These are phyloP conservation scores for Eucalyptus cloeziana DNA, from an alignment of 345 rosid genomes.

Conservation along the genomic window DNA sequence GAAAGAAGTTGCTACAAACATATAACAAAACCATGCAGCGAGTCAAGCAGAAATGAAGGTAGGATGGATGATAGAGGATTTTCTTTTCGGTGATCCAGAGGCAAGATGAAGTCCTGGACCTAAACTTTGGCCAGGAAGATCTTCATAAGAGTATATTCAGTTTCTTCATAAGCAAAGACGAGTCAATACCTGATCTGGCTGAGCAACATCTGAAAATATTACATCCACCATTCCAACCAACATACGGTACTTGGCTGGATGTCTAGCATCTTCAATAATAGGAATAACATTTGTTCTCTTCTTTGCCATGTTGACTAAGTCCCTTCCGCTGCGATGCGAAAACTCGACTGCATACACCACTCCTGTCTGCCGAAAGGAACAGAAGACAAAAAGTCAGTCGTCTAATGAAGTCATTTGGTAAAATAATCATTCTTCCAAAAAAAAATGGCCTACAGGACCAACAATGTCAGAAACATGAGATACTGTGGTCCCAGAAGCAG, in stretches of 20 bases:
- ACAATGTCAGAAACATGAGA: conserved; percentile 95
- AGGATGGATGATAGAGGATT: background rate
- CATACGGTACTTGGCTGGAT: conserved; percentile 92
- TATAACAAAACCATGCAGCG: background rate
- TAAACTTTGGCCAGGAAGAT: background rate
- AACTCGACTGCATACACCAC: conserved; percentile 89
- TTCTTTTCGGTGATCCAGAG: background rate
- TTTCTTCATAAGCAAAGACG: background rate
- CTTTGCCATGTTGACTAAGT: conserved; percentile 97
- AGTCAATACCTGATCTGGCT: conserved; percentile 85
- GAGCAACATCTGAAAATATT: conserved; percentile 97
- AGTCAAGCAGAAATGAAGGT: background rate
- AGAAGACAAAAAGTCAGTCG: background rate
- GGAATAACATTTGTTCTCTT: conserved; percentile 91
- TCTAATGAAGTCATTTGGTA: background rate
- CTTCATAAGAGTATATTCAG: background rate
- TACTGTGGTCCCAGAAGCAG: conserved; percentile 97
- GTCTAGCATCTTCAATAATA: conserved; percentile 95
- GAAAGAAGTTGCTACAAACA: background rate
- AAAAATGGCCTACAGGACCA: conserved; percentile 61
- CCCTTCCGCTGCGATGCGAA: conserved; percentile 86
- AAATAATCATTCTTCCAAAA: background rate
- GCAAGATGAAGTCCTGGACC: background rate
- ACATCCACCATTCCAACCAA: conserved; percentile 98
- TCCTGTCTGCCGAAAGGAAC: conserved; percentile 33